phyloP scores from a whole-genome alignment of 1,139 yeast genomes.

The Zygosaccharomyces pseudobailii region DNA sequence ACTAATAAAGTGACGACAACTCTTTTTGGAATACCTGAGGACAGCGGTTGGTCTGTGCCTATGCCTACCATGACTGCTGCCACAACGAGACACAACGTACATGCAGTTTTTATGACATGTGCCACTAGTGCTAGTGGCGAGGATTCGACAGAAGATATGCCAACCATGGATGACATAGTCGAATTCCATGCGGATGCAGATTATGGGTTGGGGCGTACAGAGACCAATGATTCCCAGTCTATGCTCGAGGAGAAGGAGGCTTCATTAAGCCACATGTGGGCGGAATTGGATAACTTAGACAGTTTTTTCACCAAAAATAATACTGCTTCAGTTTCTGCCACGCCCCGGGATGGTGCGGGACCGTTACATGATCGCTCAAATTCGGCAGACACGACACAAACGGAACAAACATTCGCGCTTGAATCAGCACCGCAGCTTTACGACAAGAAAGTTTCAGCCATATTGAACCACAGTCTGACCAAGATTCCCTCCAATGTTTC shows the following conservation, averaged over 20 bases:
- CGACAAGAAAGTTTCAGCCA: conserved; percentile 73
- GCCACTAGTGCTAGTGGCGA: conserved; percentile 29
- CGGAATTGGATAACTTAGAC: conserved; percentile 91
- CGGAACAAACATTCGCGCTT: conserved; percentile 44
- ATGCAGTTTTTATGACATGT: conserved; percentile 90
- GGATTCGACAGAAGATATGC: conserved; percentile 32
- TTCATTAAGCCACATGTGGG: conserved; percentile 90
- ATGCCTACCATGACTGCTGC: conserved; percentile 91
- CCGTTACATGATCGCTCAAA: conserved; percentile 43
- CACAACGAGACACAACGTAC: conserved; percentile 85
- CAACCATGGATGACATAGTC: conserved; percentile 55
- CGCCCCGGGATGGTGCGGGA: conserved; percentile 13
- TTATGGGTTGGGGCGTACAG: conserved; percentile 28
- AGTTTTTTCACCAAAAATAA: conserved; percentile 88
- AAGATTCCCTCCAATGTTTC: conserved; percentile 72
- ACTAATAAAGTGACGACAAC: conserved; percentile 86
- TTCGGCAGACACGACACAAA: conserved; percentile 48
- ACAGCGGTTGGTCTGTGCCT: conserved; percentile 97
- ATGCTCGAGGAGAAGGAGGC: conserved; percentile 56
- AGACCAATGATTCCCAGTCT: conserved; percentile 37
- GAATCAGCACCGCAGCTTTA: conserved; percentile 76
- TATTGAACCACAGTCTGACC: conserved; percentile 69
- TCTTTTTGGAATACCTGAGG: conserved; percentile 91
- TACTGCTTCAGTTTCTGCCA: conserved; percentile 30
- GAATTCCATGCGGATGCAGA: conserved; percentile 59